These are phyloP conservation scores for Cyclotella distinguenda DNA, from an alignment of 108 stramenopile species.

Conservation along the genomic window DNA sequence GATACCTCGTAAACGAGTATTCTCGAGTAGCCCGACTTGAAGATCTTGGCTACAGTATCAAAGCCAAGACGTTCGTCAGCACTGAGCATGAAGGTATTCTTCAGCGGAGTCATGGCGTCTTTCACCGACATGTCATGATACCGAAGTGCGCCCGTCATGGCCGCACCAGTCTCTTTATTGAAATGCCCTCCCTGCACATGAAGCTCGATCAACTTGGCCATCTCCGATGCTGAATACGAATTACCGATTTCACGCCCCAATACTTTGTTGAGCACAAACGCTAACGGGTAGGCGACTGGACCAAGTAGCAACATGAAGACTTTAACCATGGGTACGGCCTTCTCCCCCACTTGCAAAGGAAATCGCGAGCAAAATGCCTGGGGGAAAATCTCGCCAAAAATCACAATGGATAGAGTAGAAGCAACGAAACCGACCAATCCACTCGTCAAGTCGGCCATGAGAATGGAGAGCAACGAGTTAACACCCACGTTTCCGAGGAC, in stretches of 20 bases:
- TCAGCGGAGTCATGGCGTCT: constrained; percentile 94
- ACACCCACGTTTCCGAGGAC: constrained; percentile 97
- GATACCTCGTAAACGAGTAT: constrained; percentile 90
- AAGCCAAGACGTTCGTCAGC: constrained; percentile 89
- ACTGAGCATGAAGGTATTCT: constrained; percentile 91
- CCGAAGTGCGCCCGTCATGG: constrained; percentile 94
- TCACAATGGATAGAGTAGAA: constrained; percentile 87
- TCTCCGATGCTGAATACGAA: constrained; percentile 85
- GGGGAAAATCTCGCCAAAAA: constrained; percentile 98
- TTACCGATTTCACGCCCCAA: constrained; percentile 94
- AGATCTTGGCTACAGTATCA: constrained; percentile 91
- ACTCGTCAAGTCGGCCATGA: constrained; percentile 83
- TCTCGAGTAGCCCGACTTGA: constrained; percentile 92
- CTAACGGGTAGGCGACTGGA: constrained; percentile 80
- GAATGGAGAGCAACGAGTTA: constrained; percentile 93
- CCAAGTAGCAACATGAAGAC: constrained; percentile 75
- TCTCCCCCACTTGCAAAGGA: constrained; percentile 87
- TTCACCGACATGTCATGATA: constrained; percentile 82
- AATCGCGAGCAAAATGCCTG: constrained; percentile 94
- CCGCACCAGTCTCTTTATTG: constrained; percentile 83
- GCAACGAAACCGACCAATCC: constrained; percentile 89
- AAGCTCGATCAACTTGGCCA: constrained; percentile 88
- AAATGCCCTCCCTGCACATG: constrained; percentile 85
- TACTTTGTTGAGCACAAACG: constrained; percentile 61
- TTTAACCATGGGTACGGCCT: constrained; percentile 83